Base-by-base conservation (phyloP, 1,284 basidiomycete species). In the Coriolopsis trogii region DNA sequence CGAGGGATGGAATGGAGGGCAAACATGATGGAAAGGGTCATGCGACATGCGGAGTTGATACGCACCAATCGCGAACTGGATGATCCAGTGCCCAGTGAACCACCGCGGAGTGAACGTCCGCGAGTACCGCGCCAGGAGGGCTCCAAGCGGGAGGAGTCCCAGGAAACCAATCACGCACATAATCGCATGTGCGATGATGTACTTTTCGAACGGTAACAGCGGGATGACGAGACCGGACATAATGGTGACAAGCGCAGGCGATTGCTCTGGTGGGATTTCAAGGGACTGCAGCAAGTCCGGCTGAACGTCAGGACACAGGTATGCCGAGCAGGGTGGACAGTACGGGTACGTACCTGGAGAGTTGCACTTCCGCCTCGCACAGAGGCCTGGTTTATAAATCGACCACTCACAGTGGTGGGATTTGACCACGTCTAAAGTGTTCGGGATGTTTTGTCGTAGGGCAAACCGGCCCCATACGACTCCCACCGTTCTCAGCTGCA, bases 171-270 rank as follows among this genome's bases (percentile, higher is more conserved):
- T 56, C 21, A 56, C 56, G 49, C 51, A 66, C 30, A 62, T 54
- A 38, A 63, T 59, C 10, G 69, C 70, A 57, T 76, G 74, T 2
- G 71, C 69, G 26, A 74, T 59, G 43, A 74, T 45, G 46, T 56
- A 53, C 42, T 61, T 61, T 41, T 61, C 54, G 44, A 51, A 61
- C n/a, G 50, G 49, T 3, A 55, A 4, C 8, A 61, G 45, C 24
- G 59, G 59, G 16, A 53, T 48, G 40, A 33, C 46, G 29, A 58
- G 41, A 10, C 18, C 46, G 33, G 33, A 16, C 42, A 44, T 44
- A n/a, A 4, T 9, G 33, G 4, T 4, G 10, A 18, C 33, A 29
- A 23, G 39, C 24, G 33, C 43, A 37, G 44, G 31, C 16, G 20
- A 21, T 41, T 43, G 29, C 18, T 30, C 7, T 13, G 10, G 29